These are phyloP conservation scores for Xylariaceae sp. DNA, from an alignment of 2,329 filamentous ascomycete species.

Conservation along the genomic window DNA sequence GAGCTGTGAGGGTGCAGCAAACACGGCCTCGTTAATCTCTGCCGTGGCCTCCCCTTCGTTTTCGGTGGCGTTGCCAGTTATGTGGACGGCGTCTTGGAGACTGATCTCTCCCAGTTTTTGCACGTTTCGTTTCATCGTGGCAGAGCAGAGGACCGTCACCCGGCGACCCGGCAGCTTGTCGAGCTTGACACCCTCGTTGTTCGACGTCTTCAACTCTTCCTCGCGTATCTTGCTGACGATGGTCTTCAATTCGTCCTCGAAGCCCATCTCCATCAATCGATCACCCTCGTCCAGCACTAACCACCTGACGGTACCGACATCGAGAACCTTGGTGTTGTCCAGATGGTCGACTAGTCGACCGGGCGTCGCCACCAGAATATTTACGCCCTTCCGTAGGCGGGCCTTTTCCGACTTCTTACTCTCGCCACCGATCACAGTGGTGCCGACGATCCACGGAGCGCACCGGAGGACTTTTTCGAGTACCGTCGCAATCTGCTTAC, in stretches of 20 bases:
- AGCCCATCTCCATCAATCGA: conserved; percentile 96
- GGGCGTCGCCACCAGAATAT: conserved; percentile 92
- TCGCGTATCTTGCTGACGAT: conserved; percentile 76
- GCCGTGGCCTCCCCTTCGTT: conserved; percentile 41
- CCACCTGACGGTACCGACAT: conserved; percentile 87
- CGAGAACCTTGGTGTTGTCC: conserved; percentile 83
- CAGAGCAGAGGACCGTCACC: conserved; percentile 87
- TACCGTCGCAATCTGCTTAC: conserved; percentile 86
- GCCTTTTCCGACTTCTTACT: conserved; percentile 81
- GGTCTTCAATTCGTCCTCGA: conserved; percentile 86
- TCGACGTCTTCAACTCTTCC: conserved; percentile 53
- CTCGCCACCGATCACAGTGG: conserved; percentile 68
- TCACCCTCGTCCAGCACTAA: conserved; percentile 93
- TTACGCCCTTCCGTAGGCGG: conserved; percentile 86
- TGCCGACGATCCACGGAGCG: conserved; percentile 89
- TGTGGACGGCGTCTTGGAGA: conserved; percentile 84
- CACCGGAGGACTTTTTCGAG: conserved; percentile 81
- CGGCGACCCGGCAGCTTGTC: conserved; percentile 67
- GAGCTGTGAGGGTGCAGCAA: conserved; percentile 82
- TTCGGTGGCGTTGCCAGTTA: conserved; percentile 59
- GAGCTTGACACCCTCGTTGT: conserved; percentile 51
- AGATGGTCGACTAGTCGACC: conserved; percentile 88
- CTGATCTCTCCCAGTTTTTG: conserved; percentile 92
- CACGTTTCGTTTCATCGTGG: conserved; percentile 97
- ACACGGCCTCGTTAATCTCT: conserved; percentile 51